Conservation (phyloP, 306 rosid species). For the Gastrolobium villosum region DNA sequence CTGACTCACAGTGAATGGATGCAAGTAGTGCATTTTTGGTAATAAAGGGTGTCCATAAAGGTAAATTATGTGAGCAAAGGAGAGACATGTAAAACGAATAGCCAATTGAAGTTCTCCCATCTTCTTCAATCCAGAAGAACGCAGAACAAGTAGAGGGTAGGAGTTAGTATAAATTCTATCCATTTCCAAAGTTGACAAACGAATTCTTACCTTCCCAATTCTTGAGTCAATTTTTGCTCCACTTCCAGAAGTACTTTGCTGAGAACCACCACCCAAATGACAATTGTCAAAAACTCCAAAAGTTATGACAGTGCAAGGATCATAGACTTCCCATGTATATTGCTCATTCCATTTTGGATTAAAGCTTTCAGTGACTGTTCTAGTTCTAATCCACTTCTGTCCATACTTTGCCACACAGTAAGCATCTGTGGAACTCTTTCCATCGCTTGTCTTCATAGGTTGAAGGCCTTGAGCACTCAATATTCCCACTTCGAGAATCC, state of each 20-base stretch:
- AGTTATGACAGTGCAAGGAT: slow-evolving; percentile 57
- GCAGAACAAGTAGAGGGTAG: slow-evolving; percentile 74
- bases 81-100: slow-evolving; percentile 76
- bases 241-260: slow-evolving; percentile 46
- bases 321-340: slow-evolving; percentile 59
- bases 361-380: slow-evolving; percentile 68
- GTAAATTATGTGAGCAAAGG: slow-evolving; percentile 73
- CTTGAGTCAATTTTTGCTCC: slow-evolving; percentile 62
- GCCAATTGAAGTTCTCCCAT: slow-evolving; percentile 91
- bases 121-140: slow-evolving; percentile 71
- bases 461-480: slow-evolving; percentile 84
- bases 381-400: slow-evolving; percentile 88
- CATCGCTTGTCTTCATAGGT: slow-evolving; percentile 76
- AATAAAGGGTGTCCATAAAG: slow-evolving; percentile 67
- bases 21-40: slow-evolving; percentile 85
- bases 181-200: slow-evolving; percentile 85
- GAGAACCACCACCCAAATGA: slow-evolving; percentile 67
- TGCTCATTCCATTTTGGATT: slow-evolving; percentile 58
- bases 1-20: slow-evolving; percentile 88
- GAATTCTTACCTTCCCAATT: slow-evolving; percentile 83
- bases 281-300: slow-evolving; percentile 81
- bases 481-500: slow-evolving; percentile 90
- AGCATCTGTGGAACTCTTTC: slow-evolving; percentile 67
- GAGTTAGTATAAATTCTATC: slow-evolving; percentile 81
- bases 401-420: slow-evolving; percentile 89